Base-by-base conservation (phyloP, 441 rosid species). In the Erysimum cheiri region DNA sequence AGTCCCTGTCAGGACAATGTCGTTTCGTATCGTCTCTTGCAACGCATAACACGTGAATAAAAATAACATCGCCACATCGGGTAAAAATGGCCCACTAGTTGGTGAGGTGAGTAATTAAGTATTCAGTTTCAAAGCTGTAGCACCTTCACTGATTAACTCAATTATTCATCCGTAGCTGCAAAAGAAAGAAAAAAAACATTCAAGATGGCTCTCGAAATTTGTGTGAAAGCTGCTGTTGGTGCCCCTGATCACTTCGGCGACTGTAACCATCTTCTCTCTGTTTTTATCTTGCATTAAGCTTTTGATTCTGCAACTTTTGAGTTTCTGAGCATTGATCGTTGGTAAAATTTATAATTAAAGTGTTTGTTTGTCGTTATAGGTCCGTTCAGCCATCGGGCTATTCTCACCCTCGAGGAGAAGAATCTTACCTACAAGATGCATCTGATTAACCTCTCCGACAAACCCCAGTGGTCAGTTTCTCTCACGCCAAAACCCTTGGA, bases 331-430 rank as follows among this genome's bases (percentile, higher is more conserved):
- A 22, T 48, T 49, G 24, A 24, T 47, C 37, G 40, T 37, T 14
- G 41, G 49, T 12, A 13, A 28, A 36, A 12, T 14, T 1, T 24
- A 1, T 13, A 26, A 52, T 52, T 8, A 13, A 29, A 28, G 57
- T 47, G 52, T 47, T 47, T 67, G 33, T 56, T 37, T 49, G 49
- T 54, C 50, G 59, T 79, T 65, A 24, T 74, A 95, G 96, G 98
- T 55, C 98, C 98, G 9, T 91, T 92, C 54, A 80, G 70, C 67
- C 96, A 91, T 4, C 77, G 93, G 64, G 88, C 75, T 71, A 70
- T 83, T 31, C 82, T 92, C 46, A 92, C 93, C 40, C 81, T 91
- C 81, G 98, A 92, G 80, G 96, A 91, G 85, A 95, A 95, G 94
- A 80, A 74, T 32, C 47, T 89, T 33, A 73, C 88, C 8, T 82